Evolutionary conservation across 202 grass and related monocot genomes (phyloP).

Genomic region (Zizania palustris): DNA sequence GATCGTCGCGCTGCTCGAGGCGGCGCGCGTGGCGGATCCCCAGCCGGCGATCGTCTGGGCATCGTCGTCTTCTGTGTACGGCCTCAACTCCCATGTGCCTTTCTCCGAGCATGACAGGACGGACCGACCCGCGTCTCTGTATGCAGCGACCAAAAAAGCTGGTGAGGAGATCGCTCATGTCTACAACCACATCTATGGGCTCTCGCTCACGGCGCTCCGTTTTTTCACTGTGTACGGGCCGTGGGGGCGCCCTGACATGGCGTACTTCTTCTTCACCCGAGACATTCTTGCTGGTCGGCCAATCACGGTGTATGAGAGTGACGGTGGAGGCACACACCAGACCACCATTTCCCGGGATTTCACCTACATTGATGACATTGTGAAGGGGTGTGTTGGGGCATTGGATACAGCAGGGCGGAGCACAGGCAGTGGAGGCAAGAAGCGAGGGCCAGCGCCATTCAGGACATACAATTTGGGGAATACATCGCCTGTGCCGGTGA

Average conservation of each 20-base stretch:
- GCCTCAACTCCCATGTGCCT: slow-evolving; percentile 78
- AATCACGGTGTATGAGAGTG: slow-evolving; percentile 74
- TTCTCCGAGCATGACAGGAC: slow-evolving; percentile 89
- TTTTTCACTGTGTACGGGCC: slow-evolving; percentile 92
- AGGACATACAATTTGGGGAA: slow-evolving; percentile 83
- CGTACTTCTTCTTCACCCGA: slow-evolving; percentile 86
- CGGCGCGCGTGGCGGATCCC: slow-evolving; percentile 59
- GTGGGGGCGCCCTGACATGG: slow-evolving; percentile 93
- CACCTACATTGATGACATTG: slow-evolving; percentile 93
- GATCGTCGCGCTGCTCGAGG: slow-evolving; percentile 72
- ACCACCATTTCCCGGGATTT: slow-evolving; percentile 77
- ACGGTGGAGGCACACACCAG: slow-evolving; percentile 58
- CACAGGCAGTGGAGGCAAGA: slow-evolving; percentile 71
- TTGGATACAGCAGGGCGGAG: slow-evolving; percentile 72
- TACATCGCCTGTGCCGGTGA: slow-evolving; percentile 76
- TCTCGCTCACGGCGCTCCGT: slow-evolving; percentile 77
- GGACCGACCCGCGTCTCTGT: slow-evolving; percentile 89
- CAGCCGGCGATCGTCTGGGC: slow-evolving; percentile 90
- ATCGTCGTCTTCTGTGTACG: slow-evolving; percentile 82
- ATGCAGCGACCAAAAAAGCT: slow-evolving; percentile 91
- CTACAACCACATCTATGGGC: slow-evolving; percentile 96
- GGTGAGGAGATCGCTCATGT: slow-evolving; percentile 93
- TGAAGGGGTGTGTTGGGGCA: slow-evolving; percentile 75
- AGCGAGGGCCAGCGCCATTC: slow-evolving; percentile 65
- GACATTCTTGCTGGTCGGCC: slow-evolving; percentile 74